Base-by-base conservation (phyloP, 331 rosid genomes). In the Prunus yedoensis region DNA sequence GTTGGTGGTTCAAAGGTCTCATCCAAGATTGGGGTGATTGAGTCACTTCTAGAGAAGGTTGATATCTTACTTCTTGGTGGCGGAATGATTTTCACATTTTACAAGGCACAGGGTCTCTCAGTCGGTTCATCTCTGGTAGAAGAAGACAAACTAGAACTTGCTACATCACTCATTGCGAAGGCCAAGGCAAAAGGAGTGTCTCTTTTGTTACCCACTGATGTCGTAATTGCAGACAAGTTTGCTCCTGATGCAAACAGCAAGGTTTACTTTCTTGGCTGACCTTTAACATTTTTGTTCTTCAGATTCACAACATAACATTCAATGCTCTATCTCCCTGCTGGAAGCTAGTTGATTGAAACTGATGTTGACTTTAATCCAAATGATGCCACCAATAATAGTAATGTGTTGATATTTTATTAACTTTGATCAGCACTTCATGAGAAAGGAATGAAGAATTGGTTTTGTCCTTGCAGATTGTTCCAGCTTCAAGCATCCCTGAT, bases 1-100 rank as follows among this genome's bases (percentile, higher is more conserved):
- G 99, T 95, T 58, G 99, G 99, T 87, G 99, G 99, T 81, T 92
- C 99, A 51, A 95, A 95, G 90, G 99, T 95, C 70, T 95, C 99
- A 28, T 90, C 97, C 65, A 95, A 95, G 86, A 95, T 95, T 73
- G 99, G 99, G 59, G 99, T 95, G 70, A 95, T 95, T 0, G 99
- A 95, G 66, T 95, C 99, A 18, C 96, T 95, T 23, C 85, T 95
- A 21, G 99, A 95, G 80, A 95, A 92, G 72, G 87, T 83, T 79
- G 97, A 95, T 80, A 83, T 87, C 76, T 93, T 95, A 59, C 91
- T 95, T 78, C 99, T 95, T 28, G 99, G 99, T 63, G 99, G 99
- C 66, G 99, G 99, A 8, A 95, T 95, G 99, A 95, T 95, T 88
- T 95, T 92, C 84, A 95, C 99, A 72, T 95, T 95, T 86, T 95